phyloP scores from a whole-genome alignment of 208 protist genomes.

The Leptomonas pyrrhocoris region DNA sequence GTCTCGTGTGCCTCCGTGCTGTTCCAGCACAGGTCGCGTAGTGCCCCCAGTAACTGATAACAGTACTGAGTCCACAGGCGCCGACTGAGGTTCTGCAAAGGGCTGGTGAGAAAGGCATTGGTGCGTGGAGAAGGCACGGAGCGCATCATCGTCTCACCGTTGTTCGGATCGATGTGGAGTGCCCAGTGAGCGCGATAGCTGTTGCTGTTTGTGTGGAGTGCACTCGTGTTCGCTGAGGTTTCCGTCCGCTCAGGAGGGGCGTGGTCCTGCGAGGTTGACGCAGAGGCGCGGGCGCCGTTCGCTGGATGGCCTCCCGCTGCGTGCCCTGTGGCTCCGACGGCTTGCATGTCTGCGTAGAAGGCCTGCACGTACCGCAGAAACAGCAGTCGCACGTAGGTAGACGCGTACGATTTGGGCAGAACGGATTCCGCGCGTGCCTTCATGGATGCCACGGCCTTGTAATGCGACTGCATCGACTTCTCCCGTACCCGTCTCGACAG shows the following conservation, averaged over 20 bases:
- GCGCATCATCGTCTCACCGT: constrained; percentile 12
- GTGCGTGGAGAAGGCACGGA: constrained; percentile 10
- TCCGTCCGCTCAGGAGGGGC: background rate
- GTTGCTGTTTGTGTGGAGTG: constrained; percentile 5
- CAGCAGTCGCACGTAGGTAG: constrained; percentile 67
- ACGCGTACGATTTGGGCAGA: constrained; percentile 38
- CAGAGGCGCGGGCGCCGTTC: background rate
- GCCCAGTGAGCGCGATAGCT: background rate
- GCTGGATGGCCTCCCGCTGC: background rate
- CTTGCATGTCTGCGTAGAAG: constrained; percentile 41
- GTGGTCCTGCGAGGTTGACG: constrained; percentile 4
- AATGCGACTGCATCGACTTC: constrained; percentile 31
- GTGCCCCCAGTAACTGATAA: constrained; percentile 49
- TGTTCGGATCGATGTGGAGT: constrained; percentile 9
- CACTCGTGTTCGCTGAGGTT: background rate
- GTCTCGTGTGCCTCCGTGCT: constrained; percentile 54
- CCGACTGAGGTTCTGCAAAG: constrained; percentile 28
- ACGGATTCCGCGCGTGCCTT: constrained; percentile 38
- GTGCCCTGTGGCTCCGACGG: background rate
- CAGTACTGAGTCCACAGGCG: constrained; percentile 53
- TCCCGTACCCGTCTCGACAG: constrained; percentile 14
- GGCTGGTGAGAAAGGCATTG: background rate
- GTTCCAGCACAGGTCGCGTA: constrained; percentile 60
- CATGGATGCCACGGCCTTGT: constrained; percentile 33
- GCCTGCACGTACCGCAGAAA: constrained; percentile 69